phyloP scores from a whole-genome alignment of 331 rosid genomes.

The Pyracantha coccinea region DNA sequence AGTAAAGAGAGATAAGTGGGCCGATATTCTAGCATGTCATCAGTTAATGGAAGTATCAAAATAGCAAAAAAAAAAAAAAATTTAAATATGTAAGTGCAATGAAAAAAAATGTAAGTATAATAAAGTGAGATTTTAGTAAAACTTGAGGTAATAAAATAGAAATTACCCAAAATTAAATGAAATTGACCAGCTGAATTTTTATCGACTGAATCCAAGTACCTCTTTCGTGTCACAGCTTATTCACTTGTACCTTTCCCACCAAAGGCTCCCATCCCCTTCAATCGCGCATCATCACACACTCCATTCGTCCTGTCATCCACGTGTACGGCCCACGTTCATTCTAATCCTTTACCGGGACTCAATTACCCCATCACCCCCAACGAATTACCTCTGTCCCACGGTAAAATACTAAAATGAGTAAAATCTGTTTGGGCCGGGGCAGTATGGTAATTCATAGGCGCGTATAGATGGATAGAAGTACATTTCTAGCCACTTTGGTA shows the following conservation, averaged over 20 bases:
- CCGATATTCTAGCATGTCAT: too few species aligned
- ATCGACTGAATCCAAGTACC: neutral
- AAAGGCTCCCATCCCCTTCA: neutral
- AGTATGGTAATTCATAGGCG: slow-evolving; percentile 10
- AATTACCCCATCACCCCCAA: slow-evolving; percentile 10
- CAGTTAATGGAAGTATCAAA: too few species aligned
- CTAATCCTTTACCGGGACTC: neutral
- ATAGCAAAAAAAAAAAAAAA: too few species aligned
- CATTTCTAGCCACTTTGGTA: slow-evolving; percentile 41
- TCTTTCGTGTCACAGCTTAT: neutral
- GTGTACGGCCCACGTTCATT: slow-evolving; percentile 28
- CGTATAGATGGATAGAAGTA: slow-evolving; percentile 14
- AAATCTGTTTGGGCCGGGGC: neutral
- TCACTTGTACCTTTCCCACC: neutral
- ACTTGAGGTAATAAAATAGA: too few species aligned
- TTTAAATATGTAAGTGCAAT: too few species aligned
- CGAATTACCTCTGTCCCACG: neutral
- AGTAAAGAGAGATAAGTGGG: too few species aligned
- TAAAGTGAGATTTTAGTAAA: too few species aligned
- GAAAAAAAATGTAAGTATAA: too few species aligned
- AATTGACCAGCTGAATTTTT: slow-evolving; percentile 12
- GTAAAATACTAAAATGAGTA: too few species aligned
- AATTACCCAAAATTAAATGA: too few species aligned
- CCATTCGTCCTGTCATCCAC: slow-evolving; percentile 14
- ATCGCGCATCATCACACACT: neutral